These are phyloP conservation scores for Basidiobolus meristosporus DNA, from an alignment of 371 early-diverging fungal genomes.

Conservation along the genomic window DNA sequence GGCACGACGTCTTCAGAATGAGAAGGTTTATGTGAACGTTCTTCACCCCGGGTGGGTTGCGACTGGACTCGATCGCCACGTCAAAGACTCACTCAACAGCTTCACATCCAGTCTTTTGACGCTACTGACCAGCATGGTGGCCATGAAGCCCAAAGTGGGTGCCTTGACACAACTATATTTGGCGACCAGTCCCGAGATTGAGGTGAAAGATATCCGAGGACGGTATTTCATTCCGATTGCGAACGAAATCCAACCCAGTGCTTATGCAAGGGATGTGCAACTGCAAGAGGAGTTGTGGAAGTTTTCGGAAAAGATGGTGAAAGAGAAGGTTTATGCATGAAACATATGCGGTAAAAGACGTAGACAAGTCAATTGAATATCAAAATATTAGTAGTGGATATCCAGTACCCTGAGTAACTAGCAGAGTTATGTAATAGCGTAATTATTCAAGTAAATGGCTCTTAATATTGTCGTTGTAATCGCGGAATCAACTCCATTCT, in stretches of 20 bases:
- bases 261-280: neutral
- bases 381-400: neutral
- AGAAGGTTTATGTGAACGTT: slow-evolving; percentile 17
- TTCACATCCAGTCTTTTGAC: neutral
- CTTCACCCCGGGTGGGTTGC: slow-evolving; percentile 37
- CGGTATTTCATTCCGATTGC: slow-evolving; percentile 19
- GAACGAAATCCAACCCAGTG: slow-evolving; percentile 4
- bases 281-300: slow-evolving; percentile 1
- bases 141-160: slow-evolving; percentile 17
- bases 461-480: no score
- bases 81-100: neutral
- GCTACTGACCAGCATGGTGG: neutral
- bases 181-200: slow-evolving; percentile 41
- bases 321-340: neutral
- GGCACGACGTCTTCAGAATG: neutral
- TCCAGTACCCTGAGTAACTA: neutral
- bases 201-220: slow-evolving; percentile 24
- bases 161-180: slow-evolving; percentile 37
- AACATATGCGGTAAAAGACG: neutral
- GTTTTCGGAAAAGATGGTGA: slow-evolving; percentile 1
- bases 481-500: no score
- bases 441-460: no score
- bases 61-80: neutral
- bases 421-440: no score
- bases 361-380: neutral